Percentiles rank a stretch among this genome's conserved stretches.
Conservation (phyloP, 768 basidiomycete species). For the Gloeophyllum trabeum region DNA sequence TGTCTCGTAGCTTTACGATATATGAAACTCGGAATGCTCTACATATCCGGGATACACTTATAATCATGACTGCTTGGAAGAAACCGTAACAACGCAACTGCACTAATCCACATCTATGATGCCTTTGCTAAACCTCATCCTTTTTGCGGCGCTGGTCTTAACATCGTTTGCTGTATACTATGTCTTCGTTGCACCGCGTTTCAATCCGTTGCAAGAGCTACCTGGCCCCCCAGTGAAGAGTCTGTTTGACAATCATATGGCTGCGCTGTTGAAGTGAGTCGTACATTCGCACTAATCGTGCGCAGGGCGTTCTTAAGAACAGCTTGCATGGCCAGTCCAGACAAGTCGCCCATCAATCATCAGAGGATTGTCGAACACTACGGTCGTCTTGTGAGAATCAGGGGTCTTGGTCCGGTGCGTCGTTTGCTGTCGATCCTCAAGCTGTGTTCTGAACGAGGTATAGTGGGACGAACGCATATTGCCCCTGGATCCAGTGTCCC, state of each 20-base stretch:
- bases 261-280: slow-evolving; percentile 48
- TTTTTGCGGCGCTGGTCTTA: too few relatives aligned
- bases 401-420: slow-evolving; percentile 60
- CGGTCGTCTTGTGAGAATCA: slow-evolving; percentile 60
- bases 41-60: too few relatives aligned
- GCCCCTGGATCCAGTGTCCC: slow-evolving; percentile 68
- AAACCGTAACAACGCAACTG: too few relatives aligned
- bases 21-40: too few relatives aligned
- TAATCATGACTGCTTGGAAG: too few relatives aligned
- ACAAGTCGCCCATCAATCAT: slow-evolving; percentile 39
- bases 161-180: slow-evolving; percentile 17
- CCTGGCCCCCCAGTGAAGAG: slow-evolving; percentile 47
- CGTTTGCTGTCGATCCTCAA: too few relatives aligned
- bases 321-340: slow-evolving; percentile 26
- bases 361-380: slow-evolving; percentile 43
- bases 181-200: slow-evolving; percentile 14
- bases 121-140: too few relatives aligned
- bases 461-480: slow-evolving; percentile 76
- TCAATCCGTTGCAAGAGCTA: slow-evolving; percentile 37
- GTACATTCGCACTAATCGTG: neutral
- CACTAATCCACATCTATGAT: too few relatives aligned
- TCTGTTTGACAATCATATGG: slow-evolving; percentile 44
- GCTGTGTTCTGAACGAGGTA: slow-evolving; percentile 1
- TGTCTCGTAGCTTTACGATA: too few relatives aligned
- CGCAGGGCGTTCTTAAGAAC: neutral